Base-by-base conservation (phyloP, 805 yeast species). In the Jamesozyma jinghongensis region DNA sequence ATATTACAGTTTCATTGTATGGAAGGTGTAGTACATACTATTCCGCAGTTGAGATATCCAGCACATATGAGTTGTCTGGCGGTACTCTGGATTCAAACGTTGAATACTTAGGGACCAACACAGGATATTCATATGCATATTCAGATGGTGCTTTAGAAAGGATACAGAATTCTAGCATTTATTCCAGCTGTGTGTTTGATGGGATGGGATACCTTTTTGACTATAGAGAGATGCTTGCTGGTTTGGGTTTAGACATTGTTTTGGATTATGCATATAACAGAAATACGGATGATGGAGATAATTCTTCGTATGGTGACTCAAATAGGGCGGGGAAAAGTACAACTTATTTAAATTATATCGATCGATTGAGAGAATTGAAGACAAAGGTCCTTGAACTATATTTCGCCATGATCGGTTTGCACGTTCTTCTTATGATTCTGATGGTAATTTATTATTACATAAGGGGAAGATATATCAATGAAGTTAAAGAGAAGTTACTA, bases 261-360 rank as follows among this genome's bases (percentile, higher is more conserved):
- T 35, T 60, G 36, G 54, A 49, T 34, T 60, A 52, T 38, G 62
- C 62, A 4, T 60, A 58, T 45, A 48, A 48, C 11, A 25, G 25
- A 14, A 34, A 34, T 22, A 5, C 5, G 5, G 30, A 22, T 6
- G 31, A 38, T 4, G 31, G 39, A 3, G 8, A 26, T 2, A 8
- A 11, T 8, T 30, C 37, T 34, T 41, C 40, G 13, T 25, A 33
- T 19, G 32, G 38, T 3, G 28, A 38, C 3, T 20, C 28, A 19
- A 19, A 18, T 4, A 22, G 7, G 13, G 16, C 30, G 2, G n/a
- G 30, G 2, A 12, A 13, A 8, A 13, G 31, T 10, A 3, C 28
- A 4, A n/a, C 30, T 11, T 56, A 56, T 26, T 32, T 32, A 12
- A 29, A 26, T 3, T 55, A 49, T 38, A 43, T 59, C 38, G 14